Percentiles rank a stretch among this genome's conserved stretches.
These are phyloP conservation scores for Diaporthe sp. DNA, from an alignment of 2,329 filamentous ascomycete genomes.

Conservation along the genomic window DNA sequence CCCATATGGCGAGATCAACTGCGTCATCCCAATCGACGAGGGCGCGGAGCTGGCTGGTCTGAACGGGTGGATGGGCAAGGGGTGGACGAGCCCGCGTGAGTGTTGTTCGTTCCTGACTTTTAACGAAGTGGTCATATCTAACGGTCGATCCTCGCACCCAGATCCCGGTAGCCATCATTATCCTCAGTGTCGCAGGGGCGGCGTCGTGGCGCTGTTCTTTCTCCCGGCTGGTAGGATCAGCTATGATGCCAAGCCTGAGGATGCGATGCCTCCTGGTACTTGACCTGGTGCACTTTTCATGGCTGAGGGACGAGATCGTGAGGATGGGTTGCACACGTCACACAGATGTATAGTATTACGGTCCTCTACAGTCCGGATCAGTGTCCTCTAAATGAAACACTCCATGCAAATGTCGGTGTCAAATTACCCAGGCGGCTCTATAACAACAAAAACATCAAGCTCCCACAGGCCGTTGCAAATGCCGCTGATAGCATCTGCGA, in stretches of 20 bases:
- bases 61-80: conserved; percentile 65
- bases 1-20: conserved; percentile 67
- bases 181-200: conserved; percentile 61
- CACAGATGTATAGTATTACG: not conserved
- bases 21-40: conserved; percentile 61
- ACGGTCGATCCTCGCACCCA: not conserved
- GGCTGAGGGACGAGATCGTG: too few species aligned
- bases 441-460: not conserved
- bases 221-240: conserved; percentile 64
- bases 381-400: not conserved
- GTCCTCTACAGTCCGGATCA: not conserved
- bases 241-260: conserved; percentile 56
- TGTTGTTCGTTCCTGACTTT: not conserved
- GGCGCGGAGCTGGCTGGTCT: conserved; percentile 63
- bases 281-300: conserved; percentile 14
- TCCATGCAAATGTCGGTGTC: not conserved
- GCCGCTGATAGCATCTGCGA: not conserved
- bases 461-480: not conserved
- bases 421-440: not conserved
- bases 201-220: conserved; percentile 64
- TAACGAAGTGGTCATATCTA: not conserved
- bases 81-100: conserved; percentile 63
- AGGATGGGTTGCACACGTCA: not conserved
- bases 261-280: conserved; percentile 50
- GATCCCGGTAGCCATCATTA: conserved; percentile 66